Conservation (phyloP, 164 flowering plant genomes). For the Vitis labrusca region DNA sequence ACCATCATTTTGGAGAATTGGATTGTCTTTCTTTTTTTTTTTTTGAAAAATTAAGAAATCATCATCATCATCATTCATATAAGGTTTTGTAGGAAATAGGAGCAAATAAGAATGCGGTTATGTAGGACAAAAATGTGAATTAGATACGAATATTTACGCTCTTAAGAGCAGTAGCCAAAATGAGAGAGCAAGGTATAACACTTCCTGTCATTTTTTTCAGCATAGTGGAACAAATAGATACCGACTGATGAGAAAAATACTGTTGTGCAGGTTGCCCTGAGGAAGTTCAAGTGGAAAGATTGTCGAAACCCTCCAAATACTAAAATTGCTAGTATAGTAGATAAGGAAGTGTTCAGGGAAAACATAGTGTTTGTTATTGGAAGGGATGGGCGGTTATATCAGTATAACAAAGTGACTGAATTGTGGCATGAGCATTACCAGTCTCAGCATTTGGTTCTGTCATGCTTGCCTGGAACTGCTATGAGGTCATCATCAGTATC, state of each 20-base stretch:
- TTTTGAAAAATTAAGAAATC: neutral
- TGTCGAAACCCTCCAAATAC: slow-evolving; percentile 59
- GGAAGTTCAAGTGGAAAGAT: slow-evolving; percentile 85
- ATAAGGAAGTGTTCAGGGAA: slow-evolving; percentile 68
- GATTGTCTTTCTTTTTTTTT: too few species aligned
- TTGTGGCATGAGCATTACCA: slow-evolving; percentile 88
- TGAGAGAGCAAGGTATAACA: too few species aligned
- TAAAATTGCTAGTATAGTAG: slow-evolving; percentile 66
- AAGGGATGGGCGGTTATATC: slow-evolving; percentile 70
- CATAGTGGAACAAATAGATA: neutral
- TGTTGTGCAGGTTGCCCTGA: slow-evolving; percentile 53
- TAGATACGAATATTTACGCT: too few species aligned
- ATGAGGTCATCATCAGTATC: slow-evolving; percentile 53
- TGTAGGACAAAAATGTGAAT: too few species aligned
- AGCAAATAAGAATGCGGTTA: too few species aligned
- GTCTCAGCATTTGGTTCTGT: slow-evolving; percentile 75
- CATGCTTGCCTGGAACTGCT: slow-evolving; percentile 64
- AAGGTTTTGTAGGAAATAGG: too few species aligned
- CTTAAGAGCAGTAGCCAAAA: too few species aligned
- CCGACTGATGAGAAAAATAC: neutral
- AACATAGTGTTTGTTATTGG: slow-evolving; percentile 75
- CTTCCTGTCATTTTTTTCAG: neutral
- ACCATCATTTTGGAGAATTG: too few species aligned
- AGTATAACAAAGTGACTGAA: slow-evolving; percentile 79
- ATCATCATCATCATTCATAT: too few species aligned